Conservation (phyloP, 257 asterid species). For the Plantago major region DNA sequence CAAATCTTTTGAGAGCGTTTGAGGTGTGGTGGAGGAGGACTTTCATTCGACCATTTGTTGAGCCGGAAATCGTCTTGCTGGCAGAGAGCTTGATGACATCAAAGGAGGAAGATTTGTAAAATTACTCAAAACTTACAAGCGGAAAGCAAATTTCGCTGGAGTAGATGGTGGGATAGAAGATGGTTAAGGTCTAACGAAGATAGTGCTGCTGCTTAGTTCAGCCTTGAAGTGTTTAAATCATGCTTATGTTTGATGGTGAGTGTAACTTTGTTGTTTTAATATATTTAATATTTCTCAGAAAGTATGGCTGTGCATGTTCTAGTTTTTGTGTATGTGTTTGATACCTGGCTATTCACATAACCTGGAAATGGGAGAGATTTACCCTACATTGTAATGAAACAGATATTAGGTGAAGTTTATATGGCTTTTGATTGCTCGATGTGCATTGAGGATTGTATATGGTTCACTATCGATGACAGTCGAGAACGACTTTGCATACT, state of each 20-base stretch:
- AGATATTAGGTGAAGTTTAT: not conserved
- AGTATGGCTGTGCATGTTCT: constrained; percentile 4
- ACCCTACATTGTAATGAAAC: not conserved
- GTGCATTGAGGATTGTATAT: not conserved
- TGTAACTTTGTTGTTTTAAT: constrained; percentile 15
- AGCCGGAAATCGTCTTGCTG: constrained; percentile 15
- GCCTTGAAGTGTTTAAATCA: not conserved
- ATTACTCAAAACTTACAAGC: not conserved
- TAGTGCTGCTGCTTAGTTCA: not conserved
- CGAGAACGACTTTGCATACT: not conserved
- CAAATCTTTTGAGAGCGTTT: constrained; percentile 81
- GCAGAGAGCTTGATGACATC: constrained; percentile 3
- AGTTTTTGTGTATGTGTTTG: constrained; percentile 1
- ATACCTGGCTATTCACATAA: not conserved
- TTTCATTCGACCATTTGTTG: constrained; percentile 59
- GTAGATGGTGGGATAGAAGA: constrained; percentile 2
- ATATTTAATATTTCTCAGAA: constrained; percentile 4
- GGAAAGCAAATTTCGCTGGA: not conserved
- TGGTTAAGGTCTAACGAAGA: constrained; percentile 3
- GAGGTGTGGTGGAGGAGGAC: constrained; percentile 99
- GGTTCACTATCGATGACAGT: not conserved
- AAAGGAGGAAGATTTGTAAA: constrained; percentile 13
- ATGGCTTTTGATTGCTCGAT: not conserved
- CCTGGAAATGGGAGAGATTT: not conserved
- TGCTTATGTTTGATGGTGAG: constrained; percentile 17